Base-by-base conservation (phyloP, 352 stramenopile species). In the Thalassiosira sp. region DNA sequence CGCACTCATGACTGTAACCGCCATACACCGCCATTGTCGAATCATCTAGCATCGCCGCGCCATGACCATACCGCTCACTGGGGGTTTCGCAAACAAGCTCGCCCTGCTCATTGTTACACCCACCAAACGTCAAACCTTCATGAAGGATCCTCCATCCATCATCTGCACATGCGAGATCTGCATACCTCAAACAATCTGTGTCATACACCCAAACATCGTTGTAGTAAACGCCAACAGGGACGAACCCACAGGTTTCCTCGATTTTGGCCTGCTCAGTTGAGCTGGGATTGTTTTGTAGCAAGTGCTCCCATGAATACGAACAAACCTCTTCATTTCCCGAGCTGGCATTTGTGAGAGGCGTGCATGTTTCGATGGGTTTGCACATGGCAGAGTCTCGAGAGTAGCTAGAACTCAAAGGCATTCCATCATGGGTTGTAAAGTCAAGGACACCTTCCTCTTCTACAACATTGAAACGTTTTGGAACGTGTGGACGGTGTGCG, bases 191-290 rank as follows among this genome's bases (percentile, higher is more conserved):
- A 77, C 91, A 94, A 75, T 93, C 81, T 16, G 97, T 93, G 56
- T 98, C 91, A 83, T 98, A 98, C 70, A 90, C 91, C 95, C 96
- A 98, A 31, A 98, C 87, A 76, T 98, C 96, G 69, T 98, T 98
- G 87, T 96, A 97, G 28, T 94, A 96, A 31, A 96, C 86, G 11
- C 92, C 94, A 16, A 97, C 92, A 18, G 84, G 87, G 10, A 97
- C 91, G 53, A 81, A 85, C 0, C 79, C 76, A 53, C 68, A 85
- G 20, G 22, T 33, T n/a, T 87, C 76, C 45, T 90, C 82, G 1
- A 89, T 73, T 77, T 71, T 84, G n/a, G 46, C 33, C 25, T 75
- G 66, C 31, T 85, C 67, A 6, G 22, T 72, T 27, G 40, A 28
- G n/a, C 33, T 82, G 1, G 53, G 61, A 65, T 59, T 67, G 11